Conservation (phyloP, 2,329 filamentous ascomycete genomes). For the Stagonosporopsis chrysanthemi region DNA sequence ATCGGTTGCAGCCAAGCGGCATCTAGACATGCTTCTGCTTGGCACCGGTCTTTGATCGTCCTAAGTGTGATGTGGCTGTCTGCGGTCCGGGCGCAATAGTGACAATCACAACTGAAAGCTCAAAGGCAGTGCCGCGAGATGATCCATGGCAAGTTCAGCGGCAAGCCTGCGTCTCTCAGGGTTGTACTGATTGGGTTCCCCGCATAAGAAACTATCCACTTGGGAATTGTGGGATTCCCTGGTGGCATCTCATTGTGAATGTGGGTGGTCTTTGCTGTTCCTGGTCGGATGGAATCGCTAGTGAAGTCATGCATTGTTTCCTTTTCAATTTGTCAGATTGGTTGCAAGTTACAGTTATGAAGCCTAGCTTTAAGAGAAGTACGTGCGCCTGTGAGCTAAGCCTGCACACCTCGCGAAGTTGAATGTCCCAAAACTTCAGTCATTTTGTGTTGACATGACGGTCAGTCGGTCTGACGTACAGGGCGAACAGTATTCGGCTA, state of each 20-base stretch:
- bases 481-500: not conserved
- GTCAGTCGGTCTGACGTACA: not conserved
- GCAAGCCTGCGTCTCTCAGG: not conserved
- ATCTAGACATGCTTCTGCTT: constrained; percentile 10
- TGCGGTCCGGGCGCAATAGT: not conserved
- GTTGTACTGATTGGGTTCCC: not conserved
- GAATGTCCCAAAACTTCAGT: not conserved
- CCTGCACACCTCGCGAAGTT: not conserved
- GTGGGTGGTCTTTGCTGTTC: not conserved
- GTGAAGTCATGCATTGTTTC: not conserved
- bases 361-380: not conserved
- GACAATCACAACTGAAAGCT: not conserved
- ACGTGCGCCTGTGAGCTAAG: not conserved
- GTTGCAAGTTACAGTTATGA: not conserved
- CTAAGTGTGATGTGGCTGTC: not conserved
- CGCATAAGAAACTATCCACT: not conserved
- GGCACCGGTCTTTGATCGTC: not conserved
- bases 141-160: not conserved
- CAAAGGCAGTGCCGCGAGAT: not conserved
- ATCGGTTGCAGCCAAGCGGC: not conserved
- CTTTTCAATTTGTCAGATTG: not conserved
- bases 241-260: not conserved
- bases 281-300: not conserved
- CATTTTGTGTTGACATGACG: too few relatives aligned
- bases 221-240: not conserved